Conservation (phyloP, 768 basidiomycete species). For the Amanita phalloides region DNA sequence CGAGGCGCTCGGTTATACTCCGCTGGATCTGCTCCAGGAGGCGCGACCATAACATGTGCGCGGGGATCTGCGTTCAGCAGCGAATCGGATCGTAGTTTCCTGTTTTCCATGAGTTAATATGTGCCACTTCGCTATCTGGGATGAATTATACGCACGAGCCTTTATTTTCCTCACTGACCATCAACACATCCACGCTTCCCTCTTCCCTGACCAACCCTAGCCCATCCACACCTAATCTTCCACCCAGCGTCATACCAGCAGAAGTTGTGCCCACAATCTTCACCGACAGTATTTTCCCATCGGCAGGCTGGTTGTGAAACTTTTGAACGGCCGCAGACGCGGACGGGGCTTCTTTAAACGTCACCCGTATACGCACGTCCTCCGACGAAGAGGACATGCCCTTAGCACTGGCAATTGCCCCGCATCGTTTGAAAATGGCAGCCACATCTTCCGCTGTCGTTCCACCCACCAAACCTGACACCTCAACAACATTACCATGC, state of each 20-base stretch:
- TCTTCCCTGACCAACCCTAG: conserved; percentile 42
- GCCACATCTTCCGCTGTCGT: conserved; percentile 79
- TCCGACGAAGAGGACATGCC: conserved; percentile 22
- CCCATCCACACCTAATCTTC: conserved; percentile 49
- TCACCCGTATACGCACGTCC: conserved; percentile 52
- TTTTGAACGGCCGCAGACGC: conserved; percentile 61
- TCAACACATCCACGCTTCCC: conserved; percentile 49
- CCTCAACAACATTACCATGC: conserved; percentile 62
- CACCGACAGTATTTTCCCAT: conserved; percentile 66
- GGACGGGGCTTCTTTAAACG: conserved; percentile 53
- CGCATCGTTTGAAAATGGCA: conserved; percentile 79
- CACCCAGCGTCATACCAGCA: conserved; percentile 40
- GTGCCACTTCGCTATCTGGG: not conserved
- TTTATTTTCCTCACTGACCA: conserved; percentile 33
- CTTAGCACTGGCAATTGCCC: conserved; percentile 43
- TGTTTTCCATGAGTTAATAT: conserved; percentile 16
- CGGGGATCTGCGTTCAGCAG: conserved; percentile 53
- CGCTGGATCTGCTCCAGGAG: conserved; percentile 51
- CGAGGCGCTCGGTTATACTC: conserved; percentile 31
- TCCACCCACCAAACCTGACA: conserved; percentile 61
- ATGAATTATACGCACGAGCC: conserved; percentile 41
- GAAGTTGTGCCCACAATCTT: conserved; percentile 44
- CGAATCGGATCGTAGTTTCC: conserved; percentile 82
- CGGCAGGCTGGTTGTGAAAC: conserved; percentile 75
- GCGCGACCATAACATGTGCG: conserved; percentile 56